Conservation (phyloP, 2,329 filamentous ascomycete genomes). For the Tympanopsis confertula region DNA sequence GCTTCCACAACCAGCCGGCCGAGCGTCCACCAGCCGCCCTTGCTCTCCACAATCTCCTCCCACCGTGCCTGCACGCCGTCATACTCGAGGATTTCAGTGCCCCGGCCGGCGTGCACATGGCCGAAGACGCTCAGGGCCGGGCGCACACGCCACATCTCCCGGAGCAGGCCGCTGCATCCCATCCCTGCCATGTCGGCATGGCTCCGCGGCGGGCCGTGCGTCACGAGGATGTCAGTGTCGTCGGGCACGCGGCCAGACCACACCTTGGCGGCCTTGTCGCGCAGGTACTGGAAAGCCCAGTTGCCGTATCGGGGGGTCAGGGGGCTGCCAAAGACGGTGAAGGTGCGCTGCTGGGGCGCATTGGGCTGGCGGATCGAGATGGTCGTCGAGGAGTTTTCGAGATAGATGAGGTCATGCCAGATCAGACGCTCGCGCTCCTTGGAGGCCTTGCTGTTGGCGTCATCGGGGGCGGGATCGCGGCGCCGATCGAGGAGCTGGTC, state of each 20-base stretch:
- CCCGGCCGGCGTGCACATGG: slow-evolving; percentile 2
- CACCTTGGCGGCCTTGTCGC: background rate
- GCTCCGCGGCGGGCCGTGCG: slow-evolving; percentile 3
- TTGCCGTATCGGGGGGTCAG: slow-evolving; percentile 3
- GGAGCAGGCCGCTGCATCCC: slow-evolving; percentile 1
- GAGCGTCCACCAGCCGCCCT: no score
- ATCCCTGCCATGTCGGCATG: slow-evolving; percentile 1
- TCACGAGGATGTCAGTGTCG: slow-evolving; percentile 1
- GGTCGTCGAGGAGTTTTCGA: slow-evolving; percentile 1
- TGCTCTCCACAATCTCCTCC: no score
- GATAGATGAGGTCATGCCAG: slow-evolving; percentile 3
- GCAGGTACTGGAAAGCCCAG: slow-evolving; percentile 3
- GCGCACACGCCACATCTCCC: slow-evolving; percentile 1
- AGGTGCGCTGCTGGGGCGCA: slow-evolving; percentile 1
- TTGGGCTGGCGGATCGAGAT: background rate
- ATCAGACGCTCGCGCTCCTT: slow-evolving; percentile 1
- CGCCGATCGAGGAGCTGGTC: slow-evolving; percentile 19
- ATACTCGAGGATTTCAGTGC: no score
- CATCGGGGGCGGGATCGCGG: background rate
- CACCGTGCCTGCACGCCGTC: no score
- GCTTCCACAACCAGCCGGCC: no score
- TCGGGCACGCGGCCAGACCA: slow-evolving; percentile 1
- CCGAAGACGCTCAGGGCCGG: slow-evolving; percentile 3
- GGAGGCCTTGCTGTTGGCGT: background rate
- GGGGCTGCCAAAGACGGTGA: slow-evolving; percentile 2